phyloP scores from a whole-genome alignment of 495 filamentous ascomycete genomes.

The Xanthoparmelia taractica region DNA sequence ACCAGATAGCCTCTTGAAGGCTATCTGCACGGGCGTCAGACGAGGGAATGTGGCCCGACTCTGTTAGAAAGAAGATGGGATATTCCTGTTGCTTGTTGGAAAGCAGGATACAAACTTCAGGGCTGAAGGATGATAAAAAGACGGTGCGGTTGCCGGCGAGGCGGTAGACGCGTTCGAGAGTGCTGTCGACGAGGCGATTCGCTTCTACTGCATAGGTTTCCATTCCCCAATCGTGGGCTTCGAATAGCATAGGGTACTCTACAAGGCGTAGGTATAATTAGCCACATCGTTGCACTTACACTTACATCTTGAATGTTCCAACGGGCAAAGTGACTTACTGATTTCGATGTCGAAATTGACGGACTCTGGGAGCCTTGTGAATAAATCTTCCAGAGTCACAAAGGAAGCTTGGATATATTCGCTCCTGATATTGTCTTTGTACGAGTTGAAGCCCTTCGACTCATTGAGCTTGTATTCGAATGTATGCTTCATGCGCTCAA shows the following conservation, averaged over 20 bases:
- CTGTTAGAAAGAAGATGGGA: not conserved
- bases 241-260: not conserved
- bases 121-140: not conserved
- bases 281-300: not conserved
- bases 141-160: not conserved
- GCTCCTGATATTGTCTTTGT: conserved; percentile 36
- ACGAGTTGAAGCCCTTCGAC: conserved; percentile 16
- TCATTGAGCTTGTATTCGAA: conserved; percentile 34
- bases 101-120: not conserved
- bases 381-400: not conserved
- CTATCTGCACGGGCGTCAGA: conserved; percentile 32
- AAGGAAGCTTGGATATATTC: conserved; percentile 16
- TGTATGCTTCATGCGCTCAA: conserved; percentile 35
- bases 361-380: not conserved
- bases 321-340: not conserved
- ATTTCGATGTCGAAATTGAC: not conserved
- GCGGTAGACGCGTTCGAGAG: not conserved
- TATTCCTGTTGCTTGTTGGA: not conserved
- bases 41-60: conserved; percentile 31
- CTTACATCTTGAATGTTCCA: not conserved
- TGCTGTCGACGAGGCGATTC: not conserved
- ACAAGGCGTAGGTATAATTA: not conserved
- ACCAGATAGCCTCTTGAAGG: conserved; percentile 34
- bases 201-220: not conserved
- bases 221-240: not conserved